These are phyloP conservation scores for Neurospora sp. DNA, from an alignment of 495 filamentous ascomycete genomes.

Conservation along the genomic window DNA sequence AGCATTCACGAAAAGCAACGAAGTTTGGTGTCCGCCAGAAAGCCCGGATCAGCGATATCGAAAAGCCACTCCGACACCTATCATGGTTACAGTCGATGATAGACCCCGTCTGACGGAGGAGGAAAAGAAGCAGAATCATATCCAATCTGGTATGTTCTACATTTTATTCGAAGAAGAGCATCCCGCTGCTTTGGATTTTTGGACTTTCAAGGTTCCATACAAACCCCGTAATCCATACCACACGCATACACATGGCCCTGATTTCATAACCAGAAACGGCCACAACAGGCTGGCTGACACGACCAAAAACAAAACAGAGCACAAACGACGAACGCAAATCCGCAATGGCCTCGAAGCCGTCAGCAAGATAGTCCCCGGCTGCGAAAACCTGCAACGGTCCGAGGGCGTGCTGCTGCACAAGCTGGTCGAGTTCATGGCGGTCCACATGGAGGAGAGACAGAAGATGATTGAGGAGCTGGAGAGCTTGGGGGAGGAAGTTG, in stretches of 20 bases:
- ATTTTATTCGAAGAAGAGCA: neutral
- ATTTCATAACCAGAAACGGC: neutral
- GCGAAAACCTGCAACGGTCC: conserved; percentile 74
- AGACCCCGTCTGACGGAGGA: conserved; percentile 73
- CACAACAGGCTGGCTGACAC: neutral
- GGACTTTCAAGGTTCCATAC: neutral
- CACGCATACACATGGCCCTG: neutral
- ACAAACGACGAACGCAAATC: conserved; percentile 80
- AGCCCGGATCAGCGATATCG: neutral
- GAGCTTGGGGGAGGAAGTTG: conserved; percentile 12
- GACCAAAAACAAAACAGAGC: conserved; percentile 39
- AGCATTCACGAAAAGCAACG: neutral
- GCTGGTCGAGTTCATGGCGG: conserved; percentile 61
- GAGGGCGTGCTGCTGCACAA: conserved; percentile 73
- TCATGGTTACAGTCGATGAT: conserved; percentile 27
- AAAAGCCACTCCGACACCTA: neutral
- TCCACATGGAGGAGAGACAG: conserved; percentile 51
- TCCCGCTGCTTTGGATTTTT: neutral
- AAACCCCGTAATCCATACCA: neutral
- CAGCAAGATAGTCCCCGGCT: conserved; percentile 70
- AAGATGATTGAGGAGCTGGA: conserved; percentile 38
- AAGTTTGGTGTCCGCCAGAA: neutral
- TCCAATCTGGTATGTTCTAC: conserved; percentile 47
- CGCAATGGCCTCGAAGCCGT: conserved; percentile 79
- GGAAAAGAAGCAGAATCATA: conserved; percentile 88